A percentile compares a stretch with the other conserved stretches of the same genome.
Evolutionary conservation across 2,329 filamentous ascomycete genomes (phyloP).

Genomic region (Beauveria rudraprayagi): DNA sequence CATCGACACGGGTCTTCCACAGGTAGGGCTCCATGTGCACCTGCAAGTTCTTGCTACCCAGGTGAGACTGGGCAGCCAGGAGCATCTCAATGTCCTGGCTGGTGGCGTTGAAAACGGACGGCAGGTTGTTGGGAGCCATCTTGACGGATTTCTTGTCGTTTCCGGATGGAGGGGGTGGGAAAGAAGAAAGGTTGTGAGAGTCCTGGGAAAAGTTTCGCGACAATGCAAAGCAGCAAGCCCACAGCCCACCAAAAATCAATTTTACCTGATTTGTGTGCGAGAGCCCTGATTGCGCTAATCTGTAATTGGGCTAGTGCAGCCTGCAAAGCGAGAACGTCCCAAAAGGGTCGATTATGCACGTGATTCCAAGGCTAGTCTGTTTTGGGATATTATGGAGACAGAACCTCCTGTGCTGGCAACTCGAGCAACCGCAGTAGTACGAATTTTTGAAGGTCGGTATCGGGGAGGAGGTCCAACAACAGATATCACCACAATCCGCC

Average conservation of each 20-base stretch:
- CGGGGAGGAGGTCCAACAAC: slow-evolving; percentile 9
- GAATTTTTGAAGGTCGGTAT: slow-evolving; percentile 28
- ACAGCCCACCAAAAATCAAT: slow-evolving; percentile 21
- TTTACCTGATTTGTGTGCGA: slow-evolving; percentile 30
- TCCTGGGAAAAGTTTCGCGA: slow-evolving; percentile 36
- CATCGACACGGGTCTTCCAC: slow-evolving; percentile 98
- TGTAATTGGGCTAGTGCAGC: slow-evolving; percentile 13
- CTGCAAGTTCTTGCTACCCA: slow-evolving; percentile 98
- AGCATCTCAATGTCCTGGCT: slow-evolving; percentile 99
- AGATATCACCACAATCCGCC: slow-evolving; percentile 15
- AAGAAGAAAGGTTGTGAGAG: slow-evolving; percentile 18
- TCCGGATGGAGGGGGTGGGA: slow-evolving; percentile 24
- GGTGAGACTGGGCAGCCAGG: slow-evolving; percentile 90
- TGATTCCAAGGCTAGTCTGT: slow-evolving; percentile 20
- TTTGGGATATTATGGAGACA: slow-evolving; percentile 2
- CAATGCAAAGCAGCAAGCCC: slow-evolving; percentile 13
- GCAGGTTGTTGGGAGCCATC: slow-evolving; percentile 94
- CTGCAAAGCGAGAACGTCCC: not conserved
- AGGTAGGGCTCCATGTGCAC: slow-evolving; percentile 99
- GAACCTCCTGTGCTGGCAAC: not conserved
- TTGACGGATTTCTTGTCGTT: slow-evolving; percentile 46
- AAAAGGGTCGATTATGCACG: slow-evolving; percentile 21
- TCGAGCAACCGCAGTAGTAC: slow-evolving; percentile 11
- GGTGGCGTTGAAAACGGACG: slow-evolving; percentile 92
- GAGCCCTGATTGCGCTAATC: slow-evolving; percentile 27